Evolutionary conservation across 805 yeast genomes (phyloP).

Genomic region (Gaillardinia entomophila): DNA sequence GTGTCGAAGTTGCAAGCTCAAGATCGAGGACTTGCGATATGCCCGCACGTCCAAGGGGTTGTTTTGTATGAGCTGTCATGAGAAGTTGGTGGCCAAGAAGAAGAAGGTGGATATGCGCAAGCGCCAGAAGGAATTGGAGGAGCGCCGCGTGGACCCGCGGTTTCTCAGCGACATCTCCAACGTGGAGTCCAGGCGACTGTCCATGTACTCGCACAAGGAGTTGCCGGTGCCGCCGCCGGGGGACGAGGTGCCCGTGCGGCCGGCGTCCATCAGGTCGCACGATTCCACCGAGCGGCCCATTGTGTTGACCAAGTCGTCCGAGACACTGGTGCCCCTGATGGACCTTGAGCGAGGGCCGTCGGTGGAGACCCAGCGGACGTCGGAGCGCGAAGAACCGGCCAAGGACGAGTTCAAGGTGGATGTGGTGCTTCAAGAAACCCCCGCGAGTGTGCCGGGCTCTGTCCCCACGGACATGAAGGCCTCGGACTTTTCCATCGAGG

Average conservation of each 20-base stretch:
- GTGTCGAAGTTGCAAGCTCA: constrained; percentile 80
- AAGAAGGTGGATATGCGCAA: constrained; percentile 52
- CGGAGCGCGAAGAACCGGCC: constrained; percentile 16
- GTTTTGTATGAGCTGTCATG: constrained; percentile 91
- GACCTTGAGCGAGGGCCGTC: not conserved
- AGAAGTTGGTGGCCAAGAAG: constrained; percentile 70
- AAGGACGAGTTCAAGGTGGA: too few species aligned
- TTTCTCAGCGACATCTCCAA: not conserved
- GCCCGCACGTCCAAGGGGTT: constrained; percentile 91
- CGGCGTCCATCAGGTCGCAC: too few species aligned
- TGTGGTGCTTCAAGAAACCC: too few species aligned
- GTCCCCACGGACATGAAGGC: too few species aligned
- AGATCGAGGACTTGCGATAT: constrained; percentile 82
- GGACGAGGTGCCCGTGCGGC: not conserved
- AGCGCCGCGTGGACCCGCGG: not conserved
- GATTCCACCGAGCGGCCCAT: not conserved
- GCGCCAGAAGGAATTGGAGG: constrained; percentile 11
- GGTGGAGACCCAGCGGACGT: not conserved
- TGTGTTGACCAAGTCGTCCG: not conserved
- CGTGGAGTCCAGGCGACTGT: not conserved
- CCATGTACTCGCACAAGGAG: not conserved
- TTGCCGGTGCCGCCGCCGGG: too few species aligned
- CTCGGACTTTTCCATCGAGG: constrained; percentile 38
- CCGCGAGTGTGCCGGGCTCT: too few species aligned
- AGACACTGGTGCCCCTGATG: not conserved